Conservation (phyloP, 2,329 filamentous ascomycete species). For the Ampelomyces quisqualis region DNA sequence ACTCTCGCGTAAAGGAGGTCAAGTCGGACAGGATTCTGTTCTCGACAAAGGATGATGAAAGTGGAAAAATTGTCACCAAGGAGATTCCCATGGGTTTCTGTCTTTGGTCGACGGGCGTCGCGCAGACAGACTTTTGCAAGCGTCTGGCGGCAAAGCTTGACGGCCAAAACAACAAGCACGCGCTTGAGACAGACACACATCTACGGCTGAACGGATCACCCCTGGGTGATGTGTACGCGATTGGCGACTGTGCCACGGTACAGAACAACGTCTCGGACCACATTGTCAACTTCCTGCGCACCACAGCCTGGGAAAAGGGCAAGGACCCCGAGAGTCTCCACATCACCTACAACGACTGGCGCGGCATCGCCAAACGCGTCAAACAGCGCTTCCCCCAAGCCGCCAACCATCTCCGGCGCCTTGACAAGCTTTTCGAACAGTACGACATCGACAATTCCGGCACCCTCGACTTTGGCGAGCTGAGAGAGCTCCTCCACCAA, state of each 20-base stretch:
- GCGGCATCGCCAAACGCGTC: conserved; percentile 77
- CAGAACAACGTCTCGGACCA: conserved; percentile 96
- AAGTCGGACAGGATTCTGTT: conserved; percentile 81
- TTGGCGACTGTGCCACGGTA: conserved; percentile 93
- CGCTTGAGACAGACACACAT: conserved; percentile 91
- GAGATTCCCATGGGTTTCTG: conserved; percentile 96
- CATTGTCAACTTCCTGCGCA: conserved; percentile 85
- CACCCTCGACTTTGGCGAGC: conserved; percentile 90
- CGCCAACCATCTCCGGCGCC: conserved; percentile 76
- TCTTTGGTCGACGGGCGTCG: conserved; percentile 93
- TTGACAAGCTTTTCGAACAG: conserved; percentile 86
- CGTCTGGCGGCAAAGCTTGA: conserved; percentile 75
- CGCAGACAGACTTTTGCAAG: conserved; percentile 79
- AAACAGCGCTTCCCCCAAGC: conserved; percentile 91
- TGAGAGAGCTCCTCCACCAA: conserved; percentile 81
- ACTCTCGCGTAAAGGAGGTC: conserved; percentile 90
- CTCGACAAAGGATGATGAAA: conserved; percentile 70
- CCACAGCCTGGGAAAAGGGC: conserved; percentile 86
- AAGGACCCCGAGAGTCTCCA: conserved; percentile 86
- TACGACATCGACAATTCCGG: conserved; percentile 94
- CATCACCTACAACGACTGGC: conserved; percentile 86
- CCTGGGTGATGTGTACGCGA: conserved; percentile 90
- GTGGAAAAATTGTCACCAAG: conserved; percentile 77
- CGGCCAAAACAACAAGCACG: conserved; percentile 81
- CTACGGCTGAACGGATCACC: conserved; percentile 86